Percentiles rank a stretch among this genome's conserved stretches.
These are phyloP conservation scores for Diversispora eburnea DNA, from an alignment of 192 early-diverging fungal genomes.

Conservation along the genomic window DNA sequence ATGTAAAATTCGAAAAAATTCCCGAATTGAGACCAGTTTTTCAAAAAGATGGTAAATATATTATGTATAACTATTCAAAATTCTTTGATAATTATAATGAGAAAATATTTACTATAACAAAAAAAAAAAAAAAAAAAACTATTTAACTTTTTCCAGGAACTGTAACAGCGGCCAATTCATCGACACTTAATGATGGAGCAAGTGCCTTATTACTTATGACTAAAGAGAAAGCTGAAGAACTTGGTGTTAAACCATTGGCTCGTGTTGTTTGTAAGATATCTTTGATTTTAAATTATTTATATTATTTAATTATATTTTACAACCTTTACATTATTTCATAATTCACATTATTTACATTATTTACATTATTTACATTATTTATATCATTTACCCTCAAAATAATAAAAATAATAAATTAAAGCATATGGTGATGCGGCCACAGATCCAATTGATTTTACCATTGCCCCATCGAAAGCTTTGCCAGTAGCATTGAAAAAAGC, in stretches of 20 bases:
- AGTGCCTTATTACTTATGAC: conserved; percentile 86
- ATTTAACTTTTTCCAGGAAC: conserved; percentile 46
- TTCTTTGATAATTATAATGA: not conserved
- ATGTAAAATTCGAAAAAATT: conserved; percentile 89
- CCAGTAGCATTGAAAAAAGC: conserved; percentile 91
- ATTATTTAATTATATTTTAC: too few relatives aligned
- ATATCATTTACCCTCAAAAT: not conserved
- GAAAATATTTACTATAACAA: not conserved
- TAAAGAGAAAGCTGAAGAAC: conserved; percentile 64
- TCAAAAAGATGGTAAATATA: conserved; percentile 57
- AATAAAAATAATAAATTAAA: not conserved
- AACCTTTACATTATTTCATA: too few relatives aligned
- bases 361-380: not conserved
- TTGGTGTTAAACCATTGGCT: conserved; percentile 83
- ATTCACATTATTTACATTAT: too few relatives aligned
- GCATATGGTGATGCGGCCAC: conserved; percentile 88
- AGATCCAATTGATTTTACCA: conserved; percentile 89
- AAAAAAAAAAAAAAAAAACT: too few relatives aligned
- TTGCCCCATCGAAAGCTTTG: conserved; percentile 88
- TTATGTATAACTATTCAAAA: too few relatives aligned
- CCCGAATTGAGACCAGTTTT: conserved; percentile 73
- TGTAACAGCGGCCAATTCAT: conserved; percentile 94
- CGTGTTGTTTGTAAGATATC: conserved; percentile 58
- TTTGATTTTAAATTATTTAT: not conserved
- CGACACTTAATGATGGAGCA: conserved; percentile 94